Evolutionary conservation across 371 early-diverging fungal genomes (phyloP).

Genomic region (Mortierella sp.): DNA sequence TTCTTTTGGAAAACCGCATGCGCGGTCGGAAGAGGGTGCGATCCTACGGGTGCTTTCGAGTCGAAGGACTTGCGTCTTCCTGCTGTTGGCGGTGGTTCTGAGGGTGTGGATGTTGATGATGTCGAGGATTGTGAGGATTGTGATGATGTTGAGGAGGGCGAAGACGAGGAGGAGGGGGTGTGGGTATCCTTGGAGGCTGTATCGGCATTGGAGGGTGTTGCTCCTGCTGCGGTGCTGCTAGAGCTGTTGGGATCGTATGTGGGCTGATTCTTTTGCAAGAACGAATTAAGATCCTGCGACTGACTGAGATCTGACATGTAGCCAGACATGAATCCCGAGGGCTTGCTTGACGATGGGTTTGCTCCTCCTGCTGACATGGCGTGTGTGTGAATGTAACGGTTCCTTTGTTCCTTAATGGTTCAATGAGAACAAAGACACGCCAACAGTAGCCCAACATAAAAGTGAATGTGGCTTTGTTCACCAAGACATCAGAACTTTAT

Average conservation of each 20-base stretch:
- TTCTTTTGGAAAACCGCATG: constrained; percentile 59
- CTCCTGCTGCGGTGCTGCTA: not conserved
- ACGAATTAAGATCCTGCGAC: constrained; percentile 47
- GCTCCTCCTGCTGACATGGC: constrained; percentile 35
- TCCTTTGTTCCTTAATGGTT: not conserved
- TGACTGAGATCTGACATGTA: constrained; percentile 54
- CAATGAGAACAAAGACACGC: not conserved
- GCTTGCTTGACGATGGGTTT: constrained; percentile 22
- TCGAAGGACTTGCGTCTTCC: constrained; percentile 9
- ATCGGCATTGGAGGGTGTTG: not conserved
- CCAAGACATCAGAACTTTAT: not conserved
- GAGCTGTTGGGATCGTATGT: constrained; percentile 24
- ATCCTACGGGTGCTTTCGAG: constrained; percentile 1
- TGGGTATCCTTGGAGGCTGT: not conserved
- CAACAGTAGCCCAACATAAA: not conserved
- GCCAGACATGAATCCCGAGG: constrained; percentile 50
- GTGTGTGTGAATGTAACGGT: not conserved
- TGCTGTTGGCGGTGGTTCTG: not conserved
- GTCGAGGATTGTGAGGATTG: not conserved
- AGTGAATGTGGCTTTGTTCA: constrained; percentile 3
- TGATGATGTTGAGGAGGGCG: not conserved
- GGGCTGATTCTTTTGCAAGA: constrained; percentile 52
- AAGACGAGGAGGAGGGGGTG: not conserved
- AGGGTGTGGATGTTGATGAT: not conserved
- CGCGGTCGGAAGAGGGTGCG: constrained; percentile 28